Percentiles rank a stretch among this genome's conserved stretches.
These are phyloP conservation scores for Penicillium atrosanguineum DNA, from an alignment of 495 filamentous ascomycete genomes.

Conservation along the genomic window DNA sequence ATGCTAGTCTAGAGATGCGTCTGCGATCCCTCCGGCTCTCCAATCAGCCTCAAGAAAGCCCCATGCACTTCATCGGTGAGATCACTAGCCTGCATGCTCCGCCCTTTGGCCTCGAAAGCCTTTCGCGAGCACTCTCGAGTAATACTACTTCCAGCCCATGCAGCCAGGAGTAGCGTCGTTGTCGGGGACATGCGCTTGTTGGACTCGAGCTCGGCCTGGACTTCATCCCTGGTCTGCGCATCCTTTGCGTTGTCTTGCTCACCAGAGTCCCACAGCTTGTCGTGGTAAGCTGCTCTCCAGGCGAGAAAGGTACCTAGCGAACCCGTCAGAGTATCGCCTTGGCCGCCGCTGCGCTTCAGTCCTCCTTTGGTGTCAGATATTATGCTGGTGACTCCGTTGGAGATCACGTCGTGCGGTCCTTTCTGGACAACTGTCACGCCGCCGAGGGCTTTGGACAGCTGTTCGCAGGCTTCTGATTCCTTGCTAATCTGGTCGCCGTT, in stretches of 20 bases:
- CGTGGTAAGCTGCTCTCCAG: constrained; percentile 82
- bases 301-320: constrained; percentile 82
- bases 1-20: constrained; percentile 28
- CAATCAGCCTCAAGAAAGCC: constrained; percentile 77
- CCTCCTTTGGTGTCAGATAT: constrained; percentile 76
- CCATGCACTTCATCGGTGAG: constrained; percentile 85
- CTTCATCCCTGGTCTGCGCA: constrained; percentile 37
- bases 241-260: constrained; percentile 43
- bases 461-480: constrained; percentile 60
- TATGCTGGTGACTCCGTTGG: constrained; percentile 72
- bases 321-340: constrained; percentile 94
- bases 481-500: constrained; percentile 43
- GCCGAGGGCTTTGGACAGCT: constrained; percentile 72
- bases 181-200: constrained; percentile 43
- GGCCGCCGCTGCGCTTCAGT: constrained; percentile 85
- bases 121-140: constrained; percentile 89
- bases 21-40: constrained; percentile 50
- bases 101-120: constrained; percentile 82
- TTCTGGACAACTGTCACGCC: constrained; percentile 93
- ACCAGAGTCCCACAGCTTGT: constrained; percentile 72
- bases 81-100: constrained; percentile 91
- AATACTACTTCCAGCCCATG: constrained; percentile 81
- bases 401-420: constrained; percentile 79
- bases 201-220: constrained; percentile 45
- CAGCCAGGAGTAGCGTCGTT: constrained; percentile 74